A percentile compares a stretch with the other conserved stretches of the same genome.
Evolutionary conservation across 805 yeast genomes (phyloP).

Genomic region (Kuraishia cidri): DNA sequence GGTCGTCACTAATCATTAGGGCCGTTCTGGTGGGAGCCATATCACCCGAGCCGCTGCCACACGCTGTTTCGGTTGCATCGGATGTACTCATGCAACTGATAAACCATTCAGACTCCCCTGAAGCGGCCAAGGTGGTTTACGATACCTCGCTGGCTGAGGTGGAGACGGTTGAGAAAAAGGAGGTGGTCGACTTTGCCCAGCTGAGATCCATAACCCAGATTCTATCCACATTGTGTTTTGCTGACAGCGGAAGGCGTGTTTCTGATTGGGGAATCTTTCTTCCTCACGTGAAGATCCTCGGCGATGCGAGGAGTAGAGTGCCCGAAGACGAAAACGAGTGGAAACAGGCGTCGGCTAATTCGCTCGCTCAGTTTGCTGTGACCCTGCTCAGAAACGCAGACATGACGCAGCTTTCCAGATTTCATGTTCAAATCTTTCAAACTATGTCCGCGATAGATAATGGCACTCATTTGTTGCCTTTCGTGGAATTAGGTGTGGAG

Average conservation of each 20-base stretch:
- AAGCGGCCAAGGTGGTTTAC: not conserved
- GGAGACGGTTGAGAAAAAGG: conserved; percentile 37
- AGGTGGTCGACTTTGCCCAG: too few species aligned
- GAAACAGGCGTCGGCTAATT: too few species aligned
- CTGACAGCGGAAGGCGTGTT: conserved; percentile 64
- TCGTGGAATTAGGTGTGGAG: conserved; percentile 35
- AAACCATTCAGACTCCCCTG: conserved; percentile 33
- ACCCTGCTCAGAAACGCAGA: too few species aligned
- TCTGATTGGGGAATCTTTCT: conserved; percentile 33
- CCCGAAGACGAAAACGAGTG: too few species aligned
- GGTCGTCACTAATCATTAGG: conserved; percentile 41
- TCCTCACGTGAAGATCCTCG: not conserved
- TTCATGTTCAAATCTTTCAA: conserved; percentile 33
- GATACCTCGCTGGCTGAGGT: conserved; percentile 19
- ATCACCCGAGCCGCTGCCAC: conserved; percentile 5
- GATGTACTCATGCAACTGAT: conserved; percentile 50
- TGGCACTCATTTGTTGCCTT: conserved; percentile 30
- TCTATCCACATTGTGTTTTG: conserved; percentile 42
- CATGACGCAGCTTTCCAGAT: too few species aligned
- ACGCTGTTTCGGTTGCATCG: conserved; percentile 34
- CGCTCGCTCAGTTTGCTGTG: too few species aligned
- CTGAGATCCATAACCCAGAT: conserved; percentile 27
- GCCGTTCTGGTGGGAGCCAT: conserved; percentile 11
- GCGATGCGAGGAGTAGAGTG: conserved; percentile 11
- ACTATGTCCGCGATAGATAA: conserved; percentile 23